A percentile compares a stretch with the other conserved stretches of the same genome.
Evolutionary conservation across 345 rosid species (phyloP).

Genomic region (Odontarrhena argentea): DNA sequence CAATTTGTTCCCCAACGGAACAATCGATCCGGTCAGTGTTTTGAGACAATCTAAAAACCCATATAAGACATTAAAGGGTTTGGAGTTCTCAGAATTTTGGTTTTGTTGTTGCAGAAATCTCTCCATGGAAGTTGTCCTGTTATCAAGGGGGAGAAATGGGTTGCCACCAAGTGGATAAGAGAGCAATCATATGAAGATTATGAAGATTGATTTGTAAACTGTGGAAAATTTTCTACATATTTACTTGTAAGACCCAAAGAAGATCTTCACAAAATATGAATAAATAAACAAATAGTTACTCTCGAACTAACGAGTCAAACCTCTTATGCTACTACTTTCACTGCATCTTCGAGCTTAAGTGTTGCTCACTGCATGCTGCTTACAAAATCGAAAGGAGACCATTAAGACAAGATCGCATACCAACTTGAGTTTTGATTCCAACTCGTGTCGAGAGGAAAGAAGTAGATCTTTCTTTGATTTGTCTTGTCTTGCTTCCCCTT

Average conservation of each 20-base stretch:
- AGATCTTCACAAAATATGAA: neutral
- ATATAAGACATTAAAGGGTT: neutral
- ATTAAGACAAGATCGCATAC: conserved; percentile 19
- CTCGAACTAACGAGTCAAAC: conserved; percentile 9
- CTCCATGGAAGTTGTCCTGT: too few relatives aligned
- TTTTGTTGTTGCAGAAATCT: conserved; percentile 48
- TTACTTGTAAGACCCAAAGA: conserved; percentile 23
- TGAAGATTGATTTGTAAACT: neutral
- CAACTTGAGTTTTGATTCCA: conserved; percentile 12
- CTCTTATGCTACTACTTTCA: conserved; percentile 9
- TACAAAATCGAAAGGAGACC: conserved; percentile 33
- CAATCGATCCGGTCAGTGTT: conserved; percentile 56
- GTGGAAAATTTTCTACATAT: conserved; percentile 10
- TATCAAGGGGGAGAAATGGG: conserved; percentile 62
- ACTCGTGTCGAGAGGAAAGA: neutral
- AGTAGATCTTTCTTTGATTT: conserved; percentile 20
- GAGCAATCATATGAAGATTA: conserved; percentile 40
- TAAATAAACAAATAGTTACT: neutral
- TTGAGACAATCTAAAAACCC: neutral
- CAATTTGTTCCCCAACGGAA: conserved; percentile 57
- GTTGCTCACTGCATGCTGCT: conserved; percentile 29
- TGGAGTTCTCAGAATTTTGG: conserved; percentile 3
- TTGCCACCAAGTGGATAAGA: conserved; percentile 73
- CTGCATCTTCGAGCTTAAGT: conserved; percentile 22
- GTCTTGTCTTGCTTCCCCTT: conserved; percentile 8